Conservation (phyloP, 2,329 filamentous ascomycete genomes). For the Myriangium duriaei region DNA sequence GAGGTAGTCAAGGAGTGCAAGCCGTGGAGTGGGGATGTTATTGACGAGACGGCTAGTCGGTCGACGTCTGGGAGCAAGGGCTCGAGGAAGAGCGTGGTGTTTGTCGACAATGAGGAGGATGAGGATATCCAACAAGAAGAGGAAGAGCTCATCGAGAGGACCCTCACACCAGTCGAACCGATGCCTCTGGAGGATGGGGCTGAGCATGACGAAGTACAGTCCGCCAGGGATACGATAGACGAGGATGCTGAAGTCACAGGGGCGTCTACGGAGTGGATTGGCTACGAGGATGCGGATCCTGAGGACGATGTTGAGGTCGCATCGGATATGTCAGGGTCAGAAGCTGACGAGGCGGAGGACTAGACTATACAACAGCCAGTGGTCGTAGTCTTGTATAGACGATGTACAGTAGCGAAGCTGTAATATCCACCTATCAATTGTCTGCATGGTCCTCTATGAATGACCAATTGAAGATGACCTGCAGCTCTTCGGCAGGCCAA, state of each 20-base stretch:
- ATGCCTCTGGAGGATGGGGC: constrained; percentile 19
- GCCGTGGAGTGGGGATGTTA: constrained; percentile 83
- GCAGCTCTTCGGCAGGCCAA: too few relatives aligned
- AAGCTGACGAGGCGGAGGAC: background rate
- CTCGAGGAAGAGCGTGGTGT: constrained; percentile 20
- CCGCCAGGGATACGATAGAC: constrained; percentile 4
- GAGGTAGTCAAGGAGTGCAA: constrained; percentile 71
- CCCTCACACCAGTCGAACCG: constrained; percentile 16
- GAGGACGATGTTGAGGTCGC: constrained; percentile 7
- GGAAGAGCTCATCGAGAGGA: constrained; percentile 12
- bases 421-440: too few relatives aligned
- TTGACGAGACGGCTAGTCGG: constrained; percentile 31
- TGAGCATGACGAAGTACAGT: constrained; percentile 14
- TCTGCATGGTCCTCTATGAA: too few relatives aligned
- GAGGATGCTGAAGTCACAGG: constrained; percentile 3
- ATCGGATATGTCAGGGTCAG: constrained; percentile 6
- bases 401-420: too few relatives aligned
- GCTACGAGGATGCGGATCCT: constrained; percentile 15
- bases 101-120: constrained; percentile 17
- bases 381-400: too few relatives aligned
- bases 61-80: constrained; percentile 12
- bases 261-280: constrained; percentile 14
- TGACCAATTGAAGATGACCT: too few relatives aligned
- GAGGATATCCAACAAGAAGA: constrained; percentile 14
- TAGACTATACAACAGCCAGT: constrained; percentile 1